These are phyloP conservation scores for Filosporella fistucella DNA, from an alignment of 495 filamentous ascomycete species.

Conservation along the genomic window DNA sequence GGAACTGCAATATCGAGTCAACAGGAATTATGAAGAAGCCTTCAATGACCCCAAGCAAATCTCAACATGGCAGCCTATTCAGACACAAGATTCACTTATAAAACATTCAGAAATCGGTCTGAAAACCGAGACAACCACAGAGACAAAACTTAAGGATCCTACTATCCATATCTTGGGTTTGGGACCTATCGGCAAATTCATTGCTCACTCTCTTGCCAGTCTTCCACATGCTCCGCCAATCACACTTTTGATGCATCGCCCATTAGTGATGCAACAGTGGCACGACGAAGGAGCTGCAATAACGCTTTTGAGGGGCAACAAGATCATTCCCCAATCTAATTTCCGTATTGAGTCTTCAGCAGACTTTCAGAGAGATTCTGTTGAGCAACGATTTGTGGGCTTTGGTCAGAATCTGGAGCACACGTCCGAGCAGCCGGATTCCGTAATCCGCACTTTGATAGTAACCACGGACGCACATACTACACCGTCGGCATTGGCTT, in stretches of 20 bases:
- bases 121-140: no score
- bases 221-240: slow-evolving; percentile 28
- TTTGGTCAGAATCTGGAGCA: slow-evolving; percentile 13
- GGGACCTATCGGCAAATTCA: slow-evolving; percentile 40
- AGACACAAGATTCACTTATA: no score
- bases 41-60: no score
- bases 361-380: neutral
- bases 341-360: slow-evolving; percentile 36
- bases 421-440: slow-evolving; percentile 8
- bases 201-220: slow-evolving; percentile 43
- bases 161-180: slow-evolving; percentile 52
- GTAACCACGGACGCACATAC: slow-evolving; percentile 58
- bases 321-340: slow-evolving; percentile 25
- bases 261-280: slow-evolving; percentile 26
- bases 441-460: slow-evolving; percentile 69
- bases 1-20: no score
- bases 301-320: slow-evolving; percentile 6
- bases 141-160: no score
- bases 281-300: slow-evolving; percentile 21
- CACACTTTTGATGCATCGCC: slow-evolving; percentile 29
- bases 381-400: neutral
- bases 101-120: no score
- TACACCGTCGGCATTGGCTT: slow-evolving; percentile 49
- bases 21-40: no score
- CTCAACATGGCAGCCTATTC: no score